phyloP scores from a whole-genome alignment of 1,284 basidiomycete species.

The Trichosporon asahii region DNA sequence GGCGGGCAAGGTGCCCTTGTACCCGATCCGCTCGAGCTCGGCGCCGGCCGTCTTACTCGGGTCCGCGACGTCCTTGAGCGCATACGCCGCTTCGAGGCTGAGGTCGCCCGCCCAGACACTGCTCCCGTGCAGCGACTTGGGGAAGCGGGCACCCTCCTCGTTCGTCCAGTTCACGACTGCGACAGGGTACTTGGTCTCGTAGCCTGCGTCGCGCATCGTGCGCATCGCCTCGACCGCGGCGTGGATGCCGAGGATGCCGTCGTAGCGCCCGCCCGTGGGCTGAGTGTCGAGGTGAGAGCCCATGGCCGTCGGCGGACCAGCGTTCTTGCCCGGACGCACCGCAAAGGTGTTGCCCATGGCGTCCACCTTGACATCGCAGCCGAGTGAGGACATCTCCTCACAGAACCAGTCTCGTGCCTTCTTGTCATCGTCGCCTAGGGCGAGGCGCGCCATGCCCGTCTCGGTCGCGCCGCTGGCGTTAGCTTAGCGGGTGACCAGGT shows the following conservation, averaged over 20 bases:
- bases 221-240: slow-evolving; percentile 31
- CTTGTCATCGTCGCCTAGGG: slow-evolving; percentile 40
- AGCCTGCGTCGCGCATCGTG: slow-evolving; percentile 21
- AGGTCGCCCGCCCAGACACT: slow-evolving; percentile 29
- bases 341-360: slow-evolving; percentile 47
- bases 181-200: slow-evolving; percentile 22
- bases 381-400: slow-evolving; percentile 33
- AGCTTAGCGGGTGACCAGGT: not conserved
- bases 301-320: slow-evolving; percentile 32
- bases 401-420: slow-evolving; percentile 40
- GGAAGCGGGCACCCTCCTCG: slow-evolving; percentile 28
- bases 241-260: slow-evolving; percentile 36
- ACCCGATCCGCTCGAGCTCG: slow-evolving; percentile 23
- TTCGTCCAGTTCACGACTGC: slow-evolving; percentile 34
- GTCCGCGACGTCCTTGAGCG: slow-evolving; percentile 20
- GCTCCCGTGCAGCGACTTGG: slow-evolving; percentile 20
- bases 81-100: slow-evolving; percentile 12
- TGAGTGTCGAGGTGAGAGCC: slow-evolving; percentile 40
- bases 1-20: slow-evolving; percentile 14
- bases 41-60: slow-evolving; percentile 17
- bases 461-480: slow-evolving; percentile 18
- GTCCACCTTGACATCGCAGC: slow-evolving; percentile 38
- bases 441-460: slow-evolving; percentile 29
- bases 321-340: slow-evolving; percentile 28
- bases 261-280: slow-evolving; percentile 37